Conservation (phyloP, 192 early-diverging fungal genomes). For the Rhizoclosmatium sp. region DNA sequence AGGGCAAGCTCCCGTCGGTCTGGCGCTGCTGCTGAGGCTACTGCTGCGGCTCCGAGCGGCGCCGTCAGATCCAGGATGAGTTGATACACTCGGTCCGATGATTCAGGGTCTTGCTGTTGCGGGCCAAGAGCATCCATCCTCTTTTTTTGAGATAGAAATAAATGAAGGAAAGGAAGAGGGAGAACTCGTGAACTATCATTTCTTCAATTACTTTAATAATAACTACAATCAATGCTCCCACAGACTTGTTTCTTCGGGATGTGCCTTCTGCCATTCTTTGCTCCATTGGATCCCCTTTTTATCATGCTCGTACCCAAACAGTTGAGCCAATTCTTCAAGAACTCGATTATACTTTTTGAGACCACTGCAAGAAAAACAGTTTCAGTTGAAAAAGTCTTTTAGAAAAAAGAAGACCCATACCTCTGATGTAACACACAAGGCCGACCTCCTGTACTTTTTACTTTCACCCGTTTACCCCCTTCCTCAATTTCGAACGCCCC, state of each 20-base stretch:
- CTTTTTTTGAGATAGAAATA: neutral
- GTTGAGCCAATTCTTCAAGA: slow-evolving; percentile 5
- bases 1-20: slow-evolving; percentile 83
- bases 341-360: neutral
- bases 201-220: neutral
- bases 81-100: slow-evolving; percentile 64
- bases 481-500: slow-evolving; percentile 3
- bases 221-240: neutral
- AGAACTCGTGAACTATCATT: too few relatives aligned
- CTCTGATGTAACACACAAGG: slow-evolving; percentile 42
- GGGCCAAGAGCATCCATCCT: neutral
- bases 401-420: neutral
- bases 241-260: neutral
- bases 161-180: too few relatives aligned
- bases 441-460: slow-evolving; percentile 21
- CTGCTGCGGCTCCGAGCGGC: slow-evolving; percentile 46
- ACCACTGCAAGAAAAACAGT: neutral
- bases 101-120: neutral
- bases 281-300: neutral
- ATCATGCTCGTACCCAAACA: slow-evolving; percentile 10
- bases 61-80: slow-evolving; percentile 88
- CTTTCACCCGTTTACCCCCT: neutral
- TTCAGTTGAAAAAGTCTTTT: neutral
- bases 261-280: neutral
- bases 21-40: neutral